Base-by-base conservation (phyloP, 257 asterid species). In the Pogostemon cablin region DNA sequence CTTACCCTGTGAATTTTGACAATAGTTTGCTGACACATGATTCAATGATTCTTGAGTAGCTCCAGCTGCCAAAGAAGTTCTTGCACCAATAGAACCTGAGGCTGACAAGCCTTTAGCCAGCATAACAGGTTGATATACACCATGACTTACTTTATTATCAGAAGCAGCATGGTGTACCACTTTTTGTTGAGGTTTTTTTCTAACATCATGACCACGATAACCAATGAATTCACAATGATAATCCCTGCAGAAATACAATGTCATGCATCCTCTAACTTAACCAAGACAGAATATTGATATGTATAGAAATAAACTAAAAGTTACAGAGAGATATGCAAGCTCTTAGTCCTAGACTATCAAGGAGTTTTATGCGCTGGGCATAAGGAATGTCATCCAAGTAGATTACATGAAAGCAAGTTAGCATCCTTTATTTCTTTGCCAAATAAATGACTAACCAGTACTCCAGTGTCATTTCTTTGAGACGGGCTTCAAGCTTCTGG, bases 401-500 rank as follows among this genome's bases (percentile, higher is more conserved):
- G 64, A 77, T 44, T 52, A 61, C 43, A 25, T 49, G 53, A 40
- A 65, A 60, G 77, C 63, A 40, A 62, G 43, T 65, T 60, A 50
- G 52, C 56, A 32, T 37, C 65, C 38, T 41, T 38, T 7, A 38
- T 35, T 41, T 7, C 12, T 15, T 8, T 47, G 3, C 9, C 47
- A 65, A 71, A 72, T 61, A 58, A 76, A 79, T 20, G 57, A 67
- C 86, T 80, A 80, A 90, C 98, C 98, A 93, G 78, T 93, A 93
- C 75, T 93, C 98, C 72, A 12, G 75, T 35, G 96, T 88, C 98
- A 93, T 93, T 6, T 82, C 91, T 81, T 85, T 93, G 71, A 93
- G 73, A 65, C 98, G 96, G 69, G 77, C 7, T 83, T 90, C 96
- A 72, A 93, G 98, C 88, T 87, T 93, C 72, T 90, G 97, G 82